Evolutionary conservation across 202 grass and related monocot species (phyloP), one percentile per base, ranked within the genome.

Genomic region (Bolboschoenoplectus hybrid): DNA sequence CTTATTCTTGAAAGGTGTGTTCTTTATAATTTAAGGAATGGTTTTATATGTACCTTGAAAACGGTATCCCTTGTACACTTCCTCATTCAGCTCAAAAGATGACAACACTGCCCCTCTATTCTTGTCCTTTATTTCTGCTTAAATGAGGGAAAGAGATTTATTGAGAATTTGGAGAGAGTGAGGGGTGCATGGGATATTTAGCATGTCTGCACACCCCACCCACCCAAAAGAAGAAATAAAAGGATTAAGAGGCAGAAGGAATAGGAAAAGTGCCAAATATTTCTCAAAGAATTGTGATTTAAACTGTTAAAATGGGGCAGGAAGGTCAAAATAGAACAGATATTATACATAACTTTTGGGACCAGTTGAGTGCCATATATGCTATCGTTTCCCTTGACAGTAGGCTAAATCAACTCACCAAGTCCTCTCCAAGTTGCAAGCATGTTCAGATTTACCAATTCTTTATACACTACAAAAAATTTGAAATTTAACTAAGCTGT

Each of bases 1-100:
- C 93, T 94, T 74, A 94, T 99, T 87, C 91, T 99, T 0, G 97
- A 99, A 95, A 96, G 97, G 97, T 99, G 64, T 16, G 69, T 49
- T 84, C 20, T 39, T 32, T 85, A 56, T 77, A 16, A 77, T 26
- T 85, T 76, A 13, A 75, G 19, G 52, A 67, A 63, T 41, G 7
- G 12, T 63, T 62, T 84, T 63, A 65, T 50, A 35, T 51, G 2
- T 51, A 66, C 81, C 81, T 62, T 83, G 36, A 80, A 60, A 80
- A 60, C 41, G 35, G 16, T 43, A 19, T 80, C 17, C 32, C 43
- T 60, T 58, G 11, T 39, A 55, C 32, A 1, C 12, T 56, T 26
- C 14, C 13, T 60, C 5, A 16, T 35, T 58, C 53, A 60, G 35
- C 38, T 80, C 35, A 58, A 79, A 79, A 79, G 51, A 41, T 56